Evolutionary conservation across 1,139 yeast species (phyloP).

Genomic region (Zygoascus meyerae): DNA sequence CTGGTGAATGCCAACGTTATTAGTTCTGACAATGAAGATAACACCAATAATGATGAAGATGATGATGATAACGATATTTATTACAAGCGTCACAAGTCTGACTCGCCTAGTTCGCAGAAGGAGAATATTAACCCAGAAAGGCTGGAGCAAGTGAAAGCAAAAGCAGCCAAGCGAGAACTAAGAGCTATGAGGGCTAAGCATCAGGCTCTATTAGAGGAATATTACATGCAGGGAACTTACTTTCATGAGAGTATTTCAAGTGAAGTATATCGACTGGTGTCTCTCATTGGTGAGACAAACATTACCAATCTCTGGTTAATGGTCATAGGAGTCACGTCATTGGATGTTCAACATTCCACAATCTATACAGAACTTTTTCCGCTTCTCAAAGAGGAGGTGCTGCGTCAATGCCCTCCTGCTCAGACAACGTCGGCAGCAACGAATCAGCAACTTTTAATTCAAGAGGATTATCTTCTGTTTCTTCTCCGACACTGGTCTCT

Average conservation of each 20-base stretch:
- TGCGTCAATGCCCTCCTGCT: slow-evolving; percentile 49
- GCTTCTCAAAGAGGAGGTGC: slow-evolving; percentile 74
- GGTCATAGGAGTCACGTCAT: slow-evolving; percentile 80
- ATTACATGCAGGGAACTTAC: slow-evolving; percentile 61
- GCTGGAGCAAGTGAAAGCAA: neutral
- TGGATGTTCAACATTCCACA: slow-evolving; percentile 69
- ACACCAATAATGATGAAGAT: slow-evolving; percentile 25
- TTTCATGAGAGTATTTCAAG: slow-evolving; percentile 70
- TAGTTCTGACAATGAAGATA: slow-evolving; percentile 10
- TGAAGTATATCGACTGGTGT: slow-evolving; percentile 70
- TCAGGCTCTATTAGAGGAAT: slow-evolving; percentile 20
- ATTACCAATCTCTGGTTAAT: slow-evolving; percentile 77
- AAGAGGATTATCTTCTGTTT: slow-evolving; percentile 80
- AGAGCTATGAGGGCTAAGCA: slow-evolving; percentile 17
- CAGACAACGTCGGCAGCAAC: slow-evolving; percentile 45
- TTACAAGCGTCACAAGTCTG: slow-evolving; percentile 25
- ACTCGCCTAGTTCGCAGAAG: slow-evolving; percentile 1
- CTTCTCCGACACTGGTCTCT: slow-evolving; percentile 88
- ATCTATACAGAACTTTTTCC: slow-evolving; percentile 72
- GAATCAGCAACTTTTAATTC: slow-evolving; percentile 54
- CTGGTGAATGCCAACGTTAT: neutral
- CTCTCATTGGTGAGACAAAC: slow-evolving; percentile 73
- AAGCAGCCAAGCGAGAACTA: slow-evolving; percentile 15
- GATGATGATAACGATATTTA: slow-evolving; percentile 31
- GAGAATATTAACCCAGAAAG: slow-evolving; percentile 16